Conservation (phyloP, 148 eudicot species). For the Rhododendron mucronatum region DNA sequence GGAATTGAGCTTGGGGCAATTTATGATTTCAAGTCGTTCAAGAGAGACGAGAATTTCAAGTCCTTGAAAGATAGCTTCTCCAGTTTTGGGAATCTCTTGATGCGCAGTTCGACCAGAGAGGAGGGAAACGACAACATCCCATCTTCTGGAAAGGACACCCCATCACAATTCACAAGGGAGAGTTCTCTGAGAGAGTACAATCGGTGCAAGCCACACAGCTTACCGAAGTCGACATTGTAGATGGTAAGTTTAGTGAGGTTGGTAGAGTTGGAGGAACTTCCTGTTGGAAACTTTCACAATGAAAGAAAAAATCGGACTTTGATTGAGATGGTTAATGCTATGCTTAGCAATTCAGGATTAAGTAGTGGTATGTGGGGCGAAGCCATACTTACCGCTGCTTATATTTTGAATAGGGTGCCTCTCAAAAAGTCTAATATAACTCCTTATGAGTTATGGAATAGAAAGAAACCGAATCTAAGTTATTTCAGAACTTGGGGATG, state of each 20-base stretch:
- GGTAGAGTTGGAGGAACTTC: not conserved
- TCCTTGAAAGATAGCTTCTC: not conserved
- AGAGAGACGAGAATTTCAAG: not conserved
- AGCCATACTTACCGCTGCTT: no score
- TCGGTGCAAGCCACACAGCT: not conserved
- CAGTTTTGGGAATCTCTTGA: not conserved
- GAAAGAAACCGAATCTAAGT: no score
- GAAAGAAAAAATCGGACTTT: no score
- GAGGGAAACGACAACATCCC: not conserved
- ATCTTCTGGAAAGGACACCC: not conserved
- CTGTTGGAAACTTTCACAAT: no score
- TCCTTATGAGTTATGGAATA: no score
- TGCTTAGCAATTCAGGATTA: no score
- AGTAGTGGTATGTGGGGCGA: no score
- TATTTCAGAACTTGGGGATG: no score
- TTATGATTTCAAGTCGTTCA: not conserved
- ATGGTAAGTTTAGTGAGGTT: not conserved
- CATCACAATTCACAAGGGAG: accelerated
- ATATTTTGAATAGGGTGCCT: no score
- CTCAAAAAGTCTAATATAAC: no score
- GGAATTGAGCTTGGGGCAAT: not conserved
- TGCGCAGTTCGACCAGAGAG: accelerated
- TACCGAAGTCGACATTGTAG: not conserved
- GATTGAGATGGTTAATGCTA: no score
- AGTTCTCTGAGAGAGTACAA: not conserved